phyloP scores from a whole-genome alignment of 1,139 yeast species.

The Candida frijolesensis region DNA sequence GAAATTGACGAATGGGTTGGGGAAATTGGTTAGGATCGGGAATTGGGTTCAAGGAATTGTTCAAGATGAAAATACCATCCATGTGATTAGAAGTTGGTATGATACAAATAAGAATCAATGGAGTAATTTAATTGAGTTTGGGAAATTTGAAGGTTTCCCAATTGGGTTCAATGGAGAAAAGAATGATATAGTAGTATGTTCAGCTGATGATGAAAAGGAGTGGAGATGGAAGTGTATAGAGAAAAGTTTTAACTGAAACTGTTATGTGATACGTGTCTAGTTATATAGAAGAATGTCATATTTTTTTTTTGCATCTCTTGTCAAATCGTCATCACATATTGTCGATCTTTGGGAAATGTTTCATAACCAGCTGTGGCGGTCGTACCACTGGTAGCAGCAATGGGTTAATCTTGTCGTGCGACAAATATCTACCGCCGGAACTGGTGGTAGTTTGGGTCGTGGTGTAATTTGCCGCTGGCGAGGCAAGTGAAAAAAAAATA shows the following conservation, averaged over 20 bases:
- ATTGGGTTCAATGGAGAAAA: constrained; percentile 20
- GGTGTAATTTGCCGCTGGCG: too few species aligned
- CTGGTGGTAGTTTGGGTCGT: too few species aligned
- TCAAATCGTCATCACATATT: background rate
- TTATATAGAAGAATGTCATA: background rate
- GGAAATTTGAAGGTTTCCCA: constrained; percentile 27
- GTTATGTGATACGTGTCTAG: background rate
- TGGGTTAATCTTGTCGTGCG: background rate
- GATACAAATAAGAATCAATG: constrained; percentile 21
- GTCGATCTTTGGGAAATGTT: background rate
- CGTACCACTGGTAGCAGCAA: background rate
- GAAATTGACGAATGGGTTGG: constrained; percentile 34
- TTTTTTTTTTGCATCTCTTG: background rate
- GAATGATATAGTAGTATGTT: constrained; percentile 15
- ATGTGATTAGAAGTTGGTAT: constrained; percentile 30
- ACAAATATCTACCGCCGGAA: too few species aligned
- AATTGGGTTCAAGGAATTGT: constrained; percentile 57
- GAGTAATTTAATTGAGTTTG: constrained; percentile 31
- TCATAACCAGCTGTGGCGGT: background rate
- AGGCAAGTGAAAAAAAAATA: constrained; percentile 8
- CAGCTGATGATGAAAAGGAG: background rate
- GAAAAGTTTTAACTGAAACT: background rate
- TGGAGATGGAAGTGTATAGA: constrained; percentile 10
- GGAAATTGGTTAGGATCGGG: constrained; percentile 52
- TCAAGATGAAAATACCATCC: constrained; percentile 35